Conservation (phyloP, 805 yeast species). For the Cyberlindnera sargentensis region DNA sequence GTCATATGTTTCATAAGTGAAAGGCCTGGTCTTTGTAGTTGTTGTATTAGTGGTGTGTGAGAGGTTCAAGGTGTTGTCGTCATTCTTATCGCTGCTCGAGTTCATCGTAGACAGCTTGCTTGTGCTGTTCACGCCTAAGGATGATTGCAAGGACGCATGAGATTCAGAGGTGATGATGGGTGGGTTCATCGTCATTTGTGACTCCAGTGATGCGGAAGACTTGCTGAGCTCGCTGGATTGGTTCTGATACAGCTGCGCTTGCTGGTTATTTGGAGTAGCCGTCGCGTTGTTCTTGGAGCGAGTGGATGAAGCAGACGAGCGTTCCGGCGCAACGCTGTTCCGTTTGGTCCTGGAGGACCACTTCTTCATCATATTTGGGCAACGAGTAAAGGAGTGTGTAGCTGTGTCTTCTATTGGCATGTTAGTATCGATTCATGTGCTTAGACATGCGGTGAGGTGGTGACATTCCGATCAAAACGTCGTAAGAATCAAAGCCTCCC, state of each 20-base stretch:
- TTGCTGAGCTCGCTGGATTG: background rate
- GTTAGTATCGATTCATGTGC: no score
- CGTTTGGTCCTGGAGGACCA: constrained; percentile 3
- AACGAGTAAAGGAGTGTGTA: background rate
- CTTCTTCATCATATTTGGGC: constrained; percentile 2
- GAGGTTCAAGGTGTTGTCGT: constrained; percentile 3
- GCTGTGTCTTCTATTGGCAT: background rate
- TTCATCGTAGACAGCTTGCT: constrained; percentile 2
- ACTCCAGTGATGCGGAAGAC: background rate
- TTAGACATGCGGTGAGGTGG: no score
- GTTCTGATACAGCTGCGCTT: background rate
- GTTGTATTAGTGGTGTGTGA: constrained; percentile 11
- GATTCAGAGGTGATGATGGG: background rate
- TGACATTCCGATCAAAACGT: no score
- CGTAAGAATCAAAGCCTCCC: no score
- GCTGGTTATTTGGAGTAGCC: background rate
- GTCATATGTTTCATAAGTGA: constrained; percentile 30
- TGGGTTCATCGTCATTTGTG: background rate
- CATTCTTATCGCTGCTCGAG: constrained; percentile 6
- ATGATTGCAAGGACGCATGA: background rate
- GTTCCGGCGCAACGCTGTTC: constrained; percentile 1
- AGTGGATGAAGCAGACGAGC: background rate
- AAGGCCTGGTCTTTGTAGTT: constrained; percentile 13
- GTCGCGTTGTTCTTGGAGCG: background rate
- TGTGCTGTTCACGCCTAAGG: background rate